A percentile compares a stretch with the other conserved stretches of the same genome.
phyloP scores from a whole-genome alignment of 306 rosid species.

The Castanea sativa region DNA sequence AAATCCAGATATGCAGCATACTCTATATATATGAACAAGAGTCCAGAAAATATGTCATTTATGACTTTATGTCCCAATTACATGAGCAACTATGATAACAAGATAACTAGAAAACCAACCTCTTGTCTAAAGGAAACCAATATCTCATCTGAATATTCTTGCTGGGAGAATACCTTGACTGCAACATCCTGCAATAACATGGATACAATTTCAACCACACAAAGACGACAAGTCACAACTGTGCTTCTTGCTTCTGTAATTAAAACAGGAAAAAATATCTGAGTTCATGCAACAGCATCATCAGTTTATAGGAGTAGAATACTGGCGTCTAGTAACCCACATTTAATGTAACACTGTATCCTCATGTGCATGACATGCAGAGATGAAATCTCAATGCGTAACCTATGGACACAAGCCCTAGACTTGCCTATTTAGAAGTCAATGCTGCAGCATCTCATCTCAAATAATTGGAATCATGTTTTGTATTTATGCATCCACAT shows the following conservation, averaged over 20 bases:
- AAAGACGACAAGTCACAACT: conserved; percentile 14
- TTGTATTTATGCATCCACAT: conserved; percentile 8
- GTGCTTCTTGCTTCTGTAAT: background rate
- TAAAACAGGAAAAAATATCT: background rate
- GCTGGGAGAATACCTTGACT: conserved; percentile 88
- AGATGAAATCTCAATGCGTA: background rate
- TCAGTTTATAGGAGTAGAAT: background rate
- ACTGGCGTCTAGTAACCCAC: background rate
- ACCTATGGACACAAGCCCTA: background rate
- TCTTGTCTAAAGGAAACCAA: conserved; percentile 86
- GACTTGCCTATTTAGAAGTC: background rate
- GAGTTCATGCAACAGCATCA: background rate
- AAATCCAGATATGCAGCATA: background rate
- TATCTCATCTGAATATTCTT: conserved; percentile 90
- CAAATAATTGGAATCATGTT: conserved; percentile 2
- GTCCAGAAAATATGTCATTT: background rate
- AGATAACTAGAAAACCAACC: conserved; percentile 46
- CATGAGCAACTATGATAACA: conserved; percentile 14
- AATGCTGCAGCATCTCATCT: background rate
- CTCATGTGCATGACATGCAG: background rate
- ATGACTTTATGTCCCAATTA: conserved; percentile 4
- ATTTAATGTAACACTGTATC: background rate
- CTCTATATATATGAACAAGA: background rate
- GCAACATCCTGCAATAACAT: conserved; percentile 79
- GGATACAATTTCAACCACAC: conserved; percentile 27